These are phyloP conservation scores for Brassica rapa DNA, from an alignment of 345 rosid genomes.

Conservation along the genomic window DNA sequence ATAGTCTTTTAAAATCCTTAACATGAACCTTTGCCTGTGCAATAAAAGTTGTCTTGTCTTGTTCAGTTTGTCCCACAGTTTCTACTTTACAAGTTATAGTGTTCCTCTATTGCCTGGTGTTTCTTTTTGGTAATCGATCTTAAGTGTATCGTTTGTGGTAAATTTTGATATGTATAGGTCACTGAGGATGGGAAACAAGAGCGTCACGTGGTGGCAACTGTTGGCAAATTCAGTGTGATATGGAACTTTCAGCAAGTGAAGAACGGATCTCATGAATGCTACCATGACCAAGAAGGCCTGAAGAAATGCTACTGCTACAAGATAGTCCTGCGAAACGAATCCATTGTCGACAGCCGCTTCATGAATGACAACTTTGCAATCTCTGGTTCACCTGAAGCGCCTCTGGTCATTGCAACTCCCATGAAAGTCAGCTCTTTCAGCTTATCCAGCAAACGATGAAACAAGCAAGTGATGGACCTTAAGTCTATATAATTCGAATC, in stretches of 20 bases:
- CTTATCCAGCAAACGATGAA: constrained; percentile 79
- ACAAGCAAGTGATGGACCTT: constrained; percentile 16
- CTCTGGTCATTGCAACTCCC: constrained; percentile 93
- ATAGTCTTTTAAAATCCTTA: background rate
- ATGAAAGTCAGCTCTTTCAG: constrained; percentile 97
- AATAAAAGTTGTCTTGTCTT: background rate
- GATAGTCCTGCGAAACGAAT: constrained; percentile 84
- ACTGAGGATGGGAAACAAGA: constrained; percentile 84
- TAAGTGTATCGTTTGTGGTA: background rate
- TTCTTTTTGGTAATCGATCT: background rate
- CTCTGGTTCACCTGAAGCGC: constrained; percentile 93
- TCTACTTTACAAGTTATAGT: background rate
- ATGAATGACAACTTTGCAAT: constrained; percentile 96
- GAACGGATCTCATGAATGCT: constrained; percentile 78
- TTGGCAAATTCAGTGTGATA: constrained; percentile 93
- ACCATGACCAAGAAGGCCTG: constrained; percentile 69
- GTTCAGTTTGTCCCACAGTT: background rate
- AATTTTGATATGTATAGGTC: constrained; percentile 45
- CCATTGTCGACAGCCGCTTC: constrained; percentile 94
- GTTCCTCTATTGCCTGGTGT: background rate
- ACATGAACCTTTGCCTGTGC: background rate
- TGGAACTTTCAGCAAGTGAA: constrained; percentile 88
- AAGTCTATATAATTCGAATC: background rate
- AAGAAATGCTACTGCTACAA: constrained; percentile 93
- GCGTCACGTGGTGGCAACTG: constrained; percentile 94